These are phyloP conservation scores for Salvia rosmarinus DNA, from an alignment of 257 asterid species.

Conservation along the genomic window DNA sequence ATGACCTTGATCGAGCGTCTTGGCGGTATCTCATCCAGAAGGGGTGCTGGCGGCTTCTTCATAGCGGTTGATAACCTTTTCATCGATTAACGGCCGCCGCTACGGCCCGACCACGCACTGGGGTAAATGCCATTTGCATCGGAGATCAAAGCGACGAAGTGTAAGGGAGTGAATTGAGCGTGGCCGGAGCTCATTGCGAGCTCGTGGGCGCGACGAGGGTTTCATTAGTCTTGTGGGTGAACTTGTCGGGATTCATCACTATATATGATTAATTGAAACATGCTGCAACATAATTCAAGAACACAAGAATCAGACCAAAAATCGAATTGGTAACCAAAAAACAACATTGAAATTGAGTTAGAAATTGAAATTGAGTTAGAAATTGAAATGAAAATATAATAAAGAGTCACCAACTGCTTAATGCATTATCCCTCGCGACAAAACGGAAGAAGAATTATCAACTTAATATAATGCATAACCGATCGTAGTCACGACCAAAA, in stretches of 20 bases:
- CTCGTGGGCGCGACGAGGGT: constrained; percentile 63
- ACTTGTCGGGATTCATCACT: constrained; percentile 71
- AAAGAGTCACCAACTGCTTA: no score
- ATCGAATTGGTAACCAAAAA: no score
- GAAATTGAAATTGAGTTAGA: no score
- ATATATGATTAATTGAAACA: not conserved
- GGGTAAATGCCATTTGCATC: constrained; percentile 61
- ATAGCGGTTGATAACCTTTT: constrained; percentile 55
- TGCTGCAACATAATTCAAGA: constrained; percentile 23
- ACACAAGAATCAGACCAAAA: not conserved
- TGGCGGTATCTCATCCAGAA: no score
- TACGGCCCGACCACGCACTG: constrained; percentile 55
- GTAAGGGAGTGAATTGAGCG: constrained; percentile 73
- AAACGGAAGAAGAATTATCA: not conserved
- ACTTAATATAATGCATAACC: not conserved
- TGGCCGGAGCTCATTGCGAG: constrained; percentile 64
- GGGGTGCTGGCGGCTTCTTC: no score
- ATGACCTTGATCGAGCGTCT: constrained; percentile 69
- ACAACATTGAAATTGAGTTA: no score
- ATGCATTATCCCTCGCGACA: not conserved
- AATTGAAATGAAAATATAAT: no score
- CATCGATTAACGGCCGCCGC: constrained; percentile 54
- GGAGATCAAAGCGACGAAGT: constrained; percentile 56
- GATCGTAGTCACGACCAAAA: not conserved
- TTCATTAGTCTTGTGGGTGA: constrained; percentile 77